phyloP scores from a whole-genome alignment of 805 yeast species.

The Pichia manshurica region DNA sequence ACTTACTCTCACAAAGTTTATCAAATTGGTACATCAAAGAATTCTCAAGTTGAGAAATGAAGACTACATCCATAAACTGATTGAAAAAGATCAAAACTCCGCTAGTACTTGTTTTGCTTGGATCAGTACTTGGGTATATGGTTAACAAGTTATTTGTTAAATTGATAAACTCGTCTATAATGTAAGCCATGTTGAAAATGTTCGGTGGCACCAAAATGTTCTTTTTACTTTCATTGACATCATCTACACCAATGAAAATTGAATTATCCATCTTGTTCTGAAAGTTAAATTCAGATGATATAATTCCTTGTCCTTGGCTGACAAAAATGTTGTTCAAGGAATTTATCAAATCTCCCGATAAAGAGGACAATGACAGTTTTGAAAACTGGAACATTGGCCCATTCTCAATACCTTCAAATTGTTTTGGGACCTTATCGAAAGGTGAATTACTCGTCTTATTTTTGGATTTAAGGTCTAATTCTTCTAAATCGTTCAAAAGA shows the following conservation, averaged over 20 bases:
- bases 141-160: slow-evolving; percentile 57
- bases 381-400: slow-evolving; percentile 34
- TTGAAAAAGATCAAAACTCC: slow-evolving; percentile 44
- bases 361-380: slow-evolving; percentile 27
- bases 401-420: slow-evolving; percentile 15
- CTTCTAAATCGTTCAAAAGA: slow-evolving; percentile 22
- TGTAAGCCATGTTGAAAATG: slow-evolving; percentile 72
- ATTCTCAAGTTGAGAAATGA: slow-evolving; percentile 57
- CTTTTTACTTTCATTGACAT: slow-evolving; percentile 42
- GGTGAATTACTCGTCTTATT: slow-evolving; percentile 18
- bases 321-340: slow-evolving; percentile 12
- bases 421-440: slow-evolving; percentile 22
- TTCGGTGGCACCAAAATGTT: slow-evolving; percentile 64
- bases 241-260: slow-evolving; percentile 56
- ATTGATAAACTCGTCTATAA: slow-evolving; percentile 65
- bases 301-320: not conserved
- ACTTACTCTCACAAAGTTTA: slow-evolving; percentile 35
- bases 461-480: slow-evolving; percentile 13
- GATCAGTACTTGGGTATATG: slow-evolving; percentile 29
- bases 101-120: slow-evolving; percentile 16
- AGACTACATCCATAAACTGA: slow-evolving; percentile 57
- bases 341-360: slow-evolving; percentile 10
- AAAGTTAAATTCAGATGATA: slow-evolving; percentile 19
- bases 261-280: slow-evolving; percentile 22
- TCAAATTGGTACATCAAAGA: slow-evolving; percentile 50